A percentile compares a stretch with the other conserved stretches of the same genome.
Conservation (phyloP, 2,329 filamentous ascomycete genomes). For the Venturia aucupariae region DNA sequence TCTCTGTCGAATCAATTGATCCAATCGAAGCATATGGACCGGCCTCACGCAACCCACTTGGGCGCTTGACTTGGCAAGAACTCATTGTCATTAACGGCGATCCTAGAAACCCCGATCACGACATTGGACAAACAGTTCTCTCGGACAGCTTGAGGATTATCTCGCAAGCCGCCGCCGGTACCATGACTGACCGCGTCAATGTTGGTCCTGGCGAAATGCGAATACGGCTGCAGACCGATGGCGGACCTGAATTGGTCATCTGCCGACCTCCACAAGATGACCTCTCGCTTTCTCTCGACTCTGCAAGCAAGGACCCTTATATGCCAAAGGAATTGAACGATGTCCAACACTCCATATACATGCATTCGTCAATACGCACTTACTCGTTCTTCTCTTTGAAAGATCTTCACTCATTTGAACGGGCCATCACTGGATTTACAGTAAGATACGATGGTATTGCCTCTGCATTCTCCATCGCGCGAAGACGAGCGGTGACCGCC, state of each 20-base stretch:
- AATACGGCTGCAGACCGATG: slow-evolving; percentile 35
- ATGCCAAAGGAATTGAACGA: slow-evolving; percentile 53
- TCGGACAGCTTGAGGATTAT: slow-evolving; percentile 69
- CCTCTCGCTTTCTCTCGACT: slow-evolving; percentile 61
- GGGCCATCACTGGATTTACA: slow-evolving; percentile 67
- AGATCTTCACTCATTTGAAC: slow-evolving; percentile 69
- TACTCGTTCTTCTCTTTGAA: slow-evolving; percentile 40
- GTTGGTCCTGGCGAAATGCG: slow-evolving; percentile 36
- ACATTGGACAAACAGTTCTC: slow-evolving; percentile 58
- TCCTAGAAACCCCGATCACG: slow-evolving; percentile 44
- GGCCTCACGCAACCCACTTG: slow-evolving; percentile 30
- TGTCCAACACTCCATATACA: slow-evolving; percentile 50
- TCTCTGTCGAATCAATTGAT: slow-evolving; percentile 53
- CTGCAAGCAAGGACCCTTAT: slow-evolving; percentile 25
- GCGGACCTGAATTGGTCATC: slow-evolving; percentile 27
- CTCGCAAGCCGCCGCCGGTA: slow-evolving; percentile 65
- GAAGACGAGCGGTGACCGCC: slow-evolving; percentile 79
- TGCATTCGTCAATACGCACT: slow-evolving; percentile 58
- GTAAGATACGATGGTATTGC: slow-evolving; percentile 52
- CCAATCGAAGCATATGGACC: slow-evolving; percentile 35
- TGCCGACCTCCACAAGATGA: slow-evolving; percentile 64
- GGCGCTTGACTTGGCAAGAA: slow-evolving; percentile 52
- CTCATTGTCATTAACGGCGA: slow-evolving; percentile 65
- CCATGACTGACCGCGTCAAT: slow-evolving; percentile 75
- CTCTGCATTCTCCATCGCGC: slow-evolving; percentile 67